Evolutionary conservation across 352 stramenopile genomes (phyloP).

Genomic region (Detonula confervacea): DNA sequence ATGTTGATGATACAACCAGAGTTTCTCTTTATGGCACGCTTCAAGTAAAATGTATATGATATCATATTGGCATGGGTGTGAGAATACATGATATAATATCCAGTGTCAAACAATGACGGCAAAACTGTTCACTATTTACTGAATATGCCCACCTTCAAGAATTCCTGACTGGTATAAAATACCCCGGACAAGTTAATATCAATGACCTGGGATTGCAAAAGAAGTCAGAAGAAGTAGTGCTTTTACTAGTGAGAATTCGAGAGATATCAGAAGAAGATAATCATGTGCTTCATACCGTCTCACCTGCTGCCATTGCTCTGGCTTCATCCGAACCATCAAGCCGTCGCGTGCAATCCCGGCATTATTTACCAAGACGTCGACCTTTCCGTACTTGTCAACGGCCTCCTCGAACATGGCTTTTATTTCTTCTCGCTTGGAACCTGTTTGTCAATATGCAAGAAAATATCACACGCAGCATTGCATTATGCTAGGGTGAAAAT

Average conservation of each 20-base stretch:
- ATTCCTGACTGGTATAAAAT: constrained; percentile 81
- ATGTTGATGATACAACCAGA: constrained; percentile 86
- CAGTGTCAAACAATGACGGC: too few species aligned
- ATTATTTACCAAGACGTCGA: constrained; percentile 85
- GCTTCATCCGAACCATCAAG: constrained; percentile 84
- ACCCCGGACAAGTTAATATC: constrained; percentile 85
- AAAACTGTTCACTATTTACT: constrained; percentile 39
- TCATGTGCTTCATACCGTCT: too few species aligned
- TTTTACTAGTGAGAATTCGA: neutral
- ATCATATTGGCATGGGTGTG: too few species aligned
- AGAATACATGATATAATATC: too few species aligned
- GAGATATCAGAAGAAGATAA: too few species aligned
- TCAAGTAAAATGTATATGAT: constrained; percentile 25
- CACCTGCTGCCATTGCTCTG: constrained; percentile 78
- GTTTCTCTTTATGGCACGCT: constrained; percentile 61
- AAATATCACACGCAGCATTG: too few species aligned
- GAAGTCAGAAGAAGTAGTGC: neutral
- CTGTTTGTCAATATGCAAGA: constrained; percentile 17
- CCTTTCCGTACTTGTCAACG: constrained; percentile 60
- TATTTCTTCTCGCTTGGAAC: constrained; percentile 58
- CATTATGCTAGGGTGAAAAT: too few species aligned
- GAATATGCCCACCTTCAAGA: constrained; percentile 71
- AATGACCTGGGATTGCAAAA: constrained; percentile 60
- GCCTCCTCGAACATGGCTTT: constrained; percentile 75
- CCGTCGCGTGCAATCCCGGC: constrained; percentile 83